phyloP scores from a whole-genome alignment of 768 basidiomycete species.

The Mycena alexandri region DNA sequence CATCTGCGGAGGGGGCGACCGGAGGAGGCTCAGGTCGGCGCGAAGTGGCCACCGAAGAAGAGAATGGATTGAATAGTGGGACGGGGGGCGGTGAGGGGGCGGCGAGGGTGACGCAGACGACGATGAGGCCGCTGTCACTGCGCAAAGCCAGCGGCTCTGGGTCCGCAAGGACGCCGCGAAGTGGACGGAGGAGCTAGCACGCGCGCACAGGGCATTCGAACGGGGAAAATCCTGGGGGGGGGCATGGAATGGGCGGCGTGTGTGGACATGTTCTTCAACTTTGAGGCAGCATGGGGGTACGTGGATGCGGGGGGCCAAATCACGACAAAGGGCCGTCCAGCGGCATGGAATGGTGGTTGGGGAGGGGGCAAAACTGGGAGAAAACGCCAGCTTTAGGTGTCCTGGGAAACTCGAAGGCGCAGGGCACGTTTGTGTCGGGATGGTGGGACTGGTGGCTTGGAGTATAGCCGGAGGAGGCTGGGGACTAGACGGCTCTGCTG shows the following conservation, averaged over 20 bases:
- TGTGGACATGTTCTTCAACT: slow-evolving; percentile 5
- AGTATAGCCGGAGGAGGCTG: background rate
- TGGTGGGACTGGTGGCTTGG: slow-evolving; percentile 5
- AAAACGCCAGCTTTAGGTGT: background rate
- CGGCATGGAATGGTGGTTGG: background rate
- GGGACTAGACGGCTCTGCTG: background rate
- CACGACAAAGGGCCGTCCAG: background rate
- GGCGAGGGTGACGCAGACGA: background rate
- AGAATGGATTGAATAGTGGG: no score
- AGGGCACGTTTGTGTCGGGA: background rate
- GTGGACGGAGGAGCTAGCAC: background rate
- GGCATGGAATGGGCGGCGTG: slow-evolving; percentile 1
- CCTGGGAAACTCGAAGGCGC: background rate
- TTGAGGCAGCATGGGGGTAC: background rate
- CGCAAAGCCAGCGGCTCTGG: background rate
- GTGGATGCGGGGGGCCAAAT: background rate
- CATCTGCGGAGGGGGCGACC: background rate
- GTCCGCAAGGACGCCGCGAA: background rate
- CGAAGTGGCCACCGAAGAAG: no score
- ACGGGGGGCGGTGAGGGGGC: background rate
- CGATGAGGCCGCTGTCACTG: background rate
- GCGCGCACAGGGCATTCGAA: background rate
- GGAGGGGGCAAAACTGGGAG: background rate
- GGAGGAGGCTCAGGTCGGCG: no score
- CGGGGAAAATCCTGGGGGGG: slow-evolving; percentile 2